Percentiles rank a stretch among this genome's conserved stretches.
These are phyloP conservation scores for Solanum ossicruentum DNA, from an alignment of 257 asterid genomes.

Conservation along the genomic window DNA sequence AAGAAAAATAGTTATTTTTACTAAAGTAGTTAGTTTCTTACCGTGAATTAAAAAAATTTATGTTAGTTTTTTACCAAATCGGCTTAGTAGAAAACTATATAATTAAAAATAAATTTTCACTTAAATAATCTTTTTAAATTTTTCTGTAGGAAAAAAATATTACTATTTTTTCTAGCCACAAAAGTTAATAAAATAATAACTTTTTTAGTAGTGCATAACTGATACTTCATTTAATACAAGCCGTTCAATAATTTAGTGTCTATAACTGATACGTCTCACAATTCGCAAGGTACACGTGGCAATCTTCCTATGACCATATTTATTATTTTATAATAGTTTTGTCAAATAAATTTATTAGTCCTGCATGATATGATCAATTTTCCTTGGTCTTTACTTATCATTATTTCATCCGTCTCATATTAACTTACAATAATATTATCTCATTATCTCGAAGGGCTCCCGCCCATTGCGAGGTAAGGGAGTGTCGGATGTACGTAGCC, in stretches of 20 bases:
- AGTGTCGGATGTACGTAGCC: too few relatives aligned
- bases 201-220: neutral
- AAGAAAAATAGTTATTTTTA: too few relatives aligned
- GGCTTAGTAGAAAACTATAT: neutral
- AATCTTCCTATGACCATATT: neutral
- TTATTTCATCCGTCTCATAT: too few relatives aligned
- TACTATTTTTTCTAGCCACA: neutral
- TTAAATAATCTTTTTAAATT: neutral
- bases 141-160: neutral
- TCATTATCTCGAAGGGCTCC: too few relatives aligned
- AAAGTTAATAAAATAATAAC: neutral
- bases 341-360: neutral
- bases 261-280: neutral
- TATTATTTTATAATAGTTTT: neutral
- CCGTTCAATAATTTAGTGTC: neutral
- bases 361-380: neutral
- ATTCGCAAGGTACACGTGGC: too few relatives aligned
- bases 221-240: neutral
- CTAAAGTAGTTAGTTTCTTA: too few relatives aligned
- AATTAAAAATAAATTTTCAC: neutral
- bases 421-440: too few relatives aligned
- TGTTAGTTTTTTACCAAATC: neutral
- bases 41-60: too few relatives aligned
- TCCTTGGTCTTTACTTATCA: too few relatives aligned
- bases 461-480: too few relatives aligned